Conservation (phyloP, 805 yeast genomes). For the Groenewaldozyma tartarivorans region DNA sequence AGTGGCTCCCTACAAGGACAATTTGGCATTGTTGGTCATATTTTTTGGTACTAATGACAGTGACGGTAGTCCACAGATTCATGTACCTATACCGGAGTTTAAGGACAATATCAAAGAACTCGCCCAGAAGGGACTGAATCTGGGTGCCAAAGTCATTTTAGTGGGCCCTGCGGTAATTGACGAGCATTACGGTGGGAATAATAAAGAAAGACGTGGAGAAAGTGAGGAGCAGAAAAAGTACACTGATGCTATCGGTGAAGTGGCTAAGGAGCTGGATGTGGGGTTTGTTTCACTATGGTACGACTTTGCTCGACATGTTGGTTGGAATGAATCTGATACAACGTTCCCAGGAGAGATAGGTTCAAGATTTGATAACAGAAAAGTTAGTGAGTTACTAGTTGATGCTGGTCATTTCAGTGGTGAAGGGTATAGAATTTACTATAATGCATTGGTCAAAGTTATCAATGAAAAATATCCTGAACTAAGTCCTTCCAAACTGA, state of each 20-base stretch:
- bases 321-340: slow-evolving; percentile 28
- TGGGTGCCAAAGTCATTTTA: slow-evolving; percentile 42
- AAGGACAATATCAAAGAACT: slow-evolving; percentile 38
- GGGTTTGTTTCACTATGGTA: slow-evolving; percentile 51
- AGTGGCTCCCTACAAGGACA: slow-evolving; percentile 30
- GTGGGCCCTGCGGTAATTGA: slow-evolving; percentile 52
- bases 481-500: slow-evolving; percentile 33
- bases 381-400: slow-evolving; percentile 22
- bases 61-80: slow-evolving; percentile 31
- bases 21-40: slow-evolving; percentile 37
- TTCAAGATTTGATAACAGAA: neutral
- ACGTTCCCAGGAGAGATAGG: slow-evolving; percentile 1
- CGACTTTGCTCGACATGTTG: slow-evolving; percentile 32
- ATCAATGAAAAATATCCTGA: slow-evolving; percentile 42
- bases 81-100: slow-evolving; percentile 44
- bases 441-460: slow-evolving; percentile 31
- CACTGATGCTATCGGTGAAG: slow-evolving; percentile 37
- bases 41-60: slow-evolving; percentile 83
- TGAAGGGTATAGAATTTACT: slow-evolving; percentile 42
- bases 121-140: slow-evolving; percentile 30
- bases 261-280: slow-evolving; percentile 38
- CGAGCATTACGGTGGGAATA: slow-evolving; percentile 6
- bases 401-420: slow-evolving; percentile 58
- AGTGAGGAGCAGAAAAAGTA: slow-evolving; percentile 40
- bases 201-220: slow-evolving; percentile 31